phyloP scores from a whole-genome alignment of 2,329 filamentous ascomycete genomes.

The Colletotrichum tofieldiae region DNA sequence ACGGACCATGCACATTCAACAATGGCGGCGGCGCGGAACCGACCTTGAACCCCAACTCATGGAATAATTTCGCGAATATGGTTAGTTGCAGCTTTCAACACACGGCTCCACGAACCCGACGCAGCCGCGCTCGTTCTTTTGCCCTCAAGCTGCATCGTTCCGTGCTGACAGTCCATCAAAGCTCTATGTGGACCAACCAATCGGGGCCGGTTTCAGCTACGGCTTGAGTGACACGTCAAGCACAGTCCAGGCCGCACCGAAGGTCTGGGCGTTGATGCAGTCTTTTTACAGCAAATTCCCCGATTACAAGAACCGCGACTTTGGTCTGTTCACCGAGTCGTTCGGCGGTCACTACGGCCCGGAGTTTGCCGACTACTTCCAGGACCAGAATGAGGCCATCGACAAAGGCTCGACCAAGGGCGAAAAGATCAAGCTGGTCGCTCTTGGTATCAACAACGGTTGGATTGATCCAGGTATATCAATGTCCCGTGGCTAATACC shows the following conservation, averaged over 20 bases:
- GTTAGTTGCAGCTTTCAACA: constrained; percentile 13
- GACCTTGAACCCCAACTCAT: constrained; percentile 60
- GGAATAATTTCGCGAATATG: constrained; percentile 61
- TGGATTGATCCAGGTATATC: constrained; percentile 62
- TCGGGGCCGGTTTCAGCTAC: constrained; percentile 52
- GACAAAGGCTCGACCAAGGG: constrained; percentile 56
- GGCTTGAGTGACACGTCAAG: constrained; percentile 53
- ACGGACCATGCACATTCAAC: constrained; percentile 62
- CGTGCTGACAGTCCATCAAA: constrained; percentile 27
- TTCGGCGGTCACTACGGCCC: constrained; percentile 75
- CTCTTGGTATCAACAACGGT: constrained; percentile 71
- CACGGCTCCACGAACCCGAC: constrained; percentile 1
- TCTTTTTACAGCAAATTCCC: constrained; percentile 76
- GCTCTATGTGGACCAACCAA: constrained; percentile 45
- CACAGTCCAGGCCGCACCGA: constrained; percentile 62
- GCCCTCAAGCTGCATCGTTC: constrained; percentile 49
- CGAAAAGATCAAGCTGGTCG: constrained; percentile 64
- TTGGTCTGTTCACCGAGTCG: constrained; percentile 68
- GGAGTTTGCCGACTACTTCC: constrained; percentile 68
- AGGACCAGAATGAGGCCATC: constrained; percentile 71
- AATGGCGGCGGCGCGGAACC: constrained; percentile 53
- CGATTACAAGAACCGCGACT: constrained; percentile 71
- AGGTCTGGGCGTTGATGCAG: constrained; percentile 72
- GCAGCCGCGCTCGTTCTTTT: constrained; percentile 47
- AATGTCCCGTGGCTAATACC: not conserved